Base-by-base conservation (phyloP, 805 yeast species). In the Wickerhamomyces rabaulensis region DNA sequence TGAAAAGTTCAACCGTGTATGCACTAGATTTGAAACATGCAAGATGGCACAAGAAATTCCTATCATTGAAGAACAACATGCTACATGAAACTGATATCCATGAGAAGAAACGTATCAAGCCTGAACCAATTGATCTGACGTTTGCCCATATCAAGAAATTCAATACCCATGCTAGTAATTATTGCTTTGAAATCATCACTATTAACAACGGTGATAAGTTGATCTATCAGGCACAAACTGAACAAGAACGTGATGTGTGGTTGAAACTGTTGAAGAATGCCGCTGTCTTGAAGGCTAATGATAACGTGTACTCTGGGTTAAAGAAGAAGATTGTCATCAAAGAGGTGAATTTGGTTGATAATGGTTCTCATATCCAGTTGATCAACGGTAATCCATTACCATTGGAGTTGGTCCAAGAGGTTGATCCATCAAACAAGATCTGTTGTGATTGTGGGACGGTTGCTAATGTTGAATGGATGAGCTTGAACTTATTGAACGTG, bases 31-130 rank as follows among this genome's bases (percentile, higher is more conserved):
- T 76, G 3, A 19, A 37, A 4, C 33, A 23, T 8, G 19, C 27
- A n/a, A n/a, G 85, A 3, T 90, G 96, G 97, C 95, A 88, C 62
- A 88, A 87, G 57, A 90, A 84, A 61, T 87, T 95, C 91, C 86
- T 89, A 1, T 87, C 82, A 0, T 68, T 88, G 42, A 74, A 77
- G 13, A 77, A 79, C n/a, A 90, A 92, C 2, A 75, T 73, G 48
- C 66, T 89, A 4, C 44, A 43, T 26, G 50, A 40, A 19, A 43
- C 20, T 23, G 39, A 37, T 13, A 21, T 43, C 12, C 19, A 9
- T 20, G 39, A 39, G 4, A 9, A n/a, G 16, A 10, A 25, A 4
- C 6, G 16, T 15, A 26, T 17, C 9, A 3, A 26, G 21, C 25
- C 49, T 10, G 45, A 25, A 19, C 90, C 94, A 4, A 77, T 89